Evolutionary conservation across 73 alveolate genomes (phyloP).

Genomic region (Blepharisma stoltei): DNA sequence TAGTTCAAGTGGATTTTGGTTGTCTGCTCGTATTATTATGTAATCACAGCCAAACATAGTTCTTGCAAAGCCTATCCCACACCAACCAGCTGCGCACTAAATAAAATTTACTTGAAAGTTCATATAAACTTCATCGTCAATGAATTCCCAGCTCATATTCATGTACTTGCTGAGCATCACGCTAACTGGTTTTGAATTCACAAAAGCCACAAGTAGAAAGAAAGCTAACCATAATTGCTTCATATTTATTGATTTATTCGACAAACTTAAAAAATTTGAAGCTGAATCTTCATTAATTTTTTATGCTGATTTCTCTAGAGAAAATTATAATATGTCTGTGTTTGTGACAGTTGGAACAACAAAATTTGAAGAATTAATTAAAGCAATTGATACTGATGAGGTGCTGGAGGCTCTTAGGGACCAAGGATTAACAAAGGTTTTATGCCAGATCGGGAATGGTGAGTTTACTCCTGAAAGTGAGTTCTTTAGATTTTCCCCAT

Average conservation of each 20-base stretch:
- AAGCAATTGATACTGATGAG: slow-evolving; percentile 59
- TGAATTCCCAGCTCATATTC: too few species aligned
- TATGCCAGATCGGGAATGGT: slow-evolving; percentile 67
- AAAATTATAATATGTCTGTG: slow-evolving; percentile 7
- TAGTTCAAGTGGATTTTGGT: background rate
- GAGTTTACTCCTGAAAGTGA: slow-evolving; percentile 49
- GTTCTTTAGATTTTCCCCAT: background rate
- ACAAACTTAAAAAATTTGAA: too few species aligned
- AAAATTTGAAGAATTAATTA: slow-evolving; percentile 66
- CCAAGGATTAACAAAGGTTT: slow-evolving; percentile 48
- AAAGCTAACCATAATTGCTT: too few species aligned
- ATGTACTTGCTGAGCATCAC: too few species aligned
- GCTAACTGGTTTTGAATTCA: too few species aligned
- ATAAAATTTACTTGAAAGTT: too few species aligned
- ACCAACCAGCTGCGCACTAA: background rate
- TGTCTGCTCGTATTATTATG: background rate
- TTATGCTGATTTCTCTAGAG: too few species aligned
- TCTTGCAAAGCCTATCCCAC: background rate
- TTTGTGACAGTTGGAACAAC: slow-evolving; percentile 88
- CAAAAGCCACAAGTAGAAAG: too few species aligned
- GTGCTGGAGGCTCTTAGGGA: slow-evolving; percentile 50
- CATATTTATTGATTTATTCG: too few species aligned
- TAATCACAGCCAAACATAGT: slow-evolving; percentile 11
- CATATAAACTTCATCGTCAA: too few species aligned
- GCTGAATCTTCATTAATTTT: too few species aligned